Conservation (phyloP, 495 filamentous ascomycete species). For the Penicillium crystallinum region DNA sequence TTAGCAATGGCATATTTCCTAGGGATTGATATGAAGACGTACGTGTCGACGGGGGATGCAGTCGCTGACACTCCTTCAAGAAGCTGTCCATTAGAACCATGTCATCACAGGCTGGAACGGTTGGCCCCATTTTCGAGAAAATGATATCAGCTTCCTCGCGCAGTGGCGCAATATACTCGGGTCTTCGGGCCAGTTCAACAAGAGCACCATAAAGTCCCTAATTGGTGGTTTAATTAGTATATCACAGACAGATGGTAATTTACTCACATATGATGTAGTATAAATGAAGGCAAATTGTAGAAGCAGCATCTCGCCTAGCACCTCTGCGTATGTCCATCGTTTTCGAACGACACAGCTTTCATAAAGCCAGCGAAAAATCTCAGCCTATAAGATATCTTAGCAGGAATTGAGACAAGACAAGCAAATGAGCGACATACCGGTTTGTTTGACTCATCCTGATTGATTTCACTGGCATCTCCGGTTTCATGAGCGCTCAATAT, state of each 20-base stretch:
- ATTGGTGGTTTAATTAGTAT: neutral
- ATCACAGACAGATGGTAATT: neutral
- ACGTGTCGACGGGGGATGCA: constrained; percentile 25
- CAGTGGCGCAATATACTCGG: constrained; percentile 23
- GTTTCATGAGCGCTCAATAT: neutral
- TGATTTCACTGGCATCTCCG: neutral
- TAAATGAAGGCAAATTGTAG: constrained; percentile 28
- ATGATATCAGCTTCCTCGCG: constrained; percentile 18
- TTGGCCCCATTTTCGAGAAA: constrained; percentile 8
- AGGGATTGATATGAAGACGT: constrained; percentile 2
- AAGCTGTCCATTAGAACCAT: constrained; percentile 26
- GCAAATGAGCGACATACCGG: constrained; percentile 9
- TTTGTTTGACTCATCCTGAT: neutral
- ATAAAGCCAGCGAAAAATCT: constrained; percentile 25
- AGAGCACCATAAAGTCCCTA: constrained; percentile 21
- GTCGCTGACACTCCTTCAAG: constrained; percentile 26
- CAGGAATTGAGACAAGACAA: neutral
- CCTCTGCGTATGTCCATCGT: constrained; percentile 21
- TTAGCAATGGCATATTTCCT: neutral
- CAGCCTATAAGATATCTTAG: constrained; percentile 4
- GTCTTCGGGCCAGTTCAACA: constrained; percentile 20
- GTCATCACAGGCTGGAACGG: constrained; percentile 12
- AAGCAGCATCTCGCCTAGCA: constrained; percentile 22
- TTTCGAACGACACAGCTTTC: constrained; percentile 15
- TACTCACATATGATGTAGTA: constrained; percentile 21